A percentile compares a stretch with the other conserved stretches of the same genome.
Evolutionary conservation across 2,329 filamentous ascomycete genomes (phyloP).

Genomic region (Zymoseptoria passerinii): DNA sequence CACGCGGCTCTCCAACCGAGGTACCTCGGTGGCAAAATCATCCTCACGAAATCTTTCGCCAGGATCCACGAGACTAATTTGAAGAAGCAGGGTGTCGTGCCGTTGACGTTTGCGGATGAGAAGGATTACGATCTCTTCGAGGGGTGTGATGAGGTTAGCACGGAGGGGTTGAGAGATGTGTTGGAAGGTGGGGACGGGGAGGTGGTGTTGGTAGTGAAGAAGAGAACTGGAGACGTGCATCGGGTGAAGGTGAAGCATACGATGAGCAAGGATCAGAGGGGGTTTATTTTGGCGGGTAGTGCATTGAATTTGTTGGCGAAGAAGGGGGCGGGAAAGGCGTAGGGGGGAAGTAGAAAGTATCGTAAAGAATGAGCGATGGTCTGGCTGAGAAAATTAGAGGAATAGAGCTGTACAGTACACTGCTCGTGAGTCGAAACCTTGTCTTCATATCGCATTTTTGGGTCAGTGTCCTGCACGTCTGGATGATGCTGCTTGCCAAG

Average conservation of each 20-base stretch:
- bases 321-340: slow-evolving; percentile 36
- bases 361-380: background rate
- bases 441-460: background rate
- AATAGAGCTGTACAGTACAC: background rate
- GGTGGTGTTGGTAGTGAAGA: slow-evolving; percentile 52
- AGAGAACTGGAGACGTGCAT: slow-evolving; percentile 52
- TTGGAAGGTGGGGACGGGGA: slow-evolving; percentile 70
- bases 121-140: slow-evolving; percentile 76
- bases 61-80: slow-evolving; percentile 93
- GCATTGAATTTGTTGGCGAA: slow-evolving; percentile 80
- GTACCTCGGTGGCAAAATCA: slow-evolving; percentile 79
- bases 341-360: background rate
- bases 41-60: slow-evolving; percentile 79
- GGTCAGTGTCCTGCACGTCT: background rate
- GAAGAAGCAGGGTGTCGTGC: slow-evolving; percentile 96
- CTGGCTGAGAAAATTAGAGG: background rate
- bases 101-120: slow-evolving; percentile 82
- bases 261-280: slow-evolving; percentile 80
- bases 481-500: background rate
- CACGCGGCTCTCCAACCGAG: slow-evolving; percentile 84
- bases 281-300: slow-evolving; percentile 86
- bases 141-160: slow-evolving; percentile 75
- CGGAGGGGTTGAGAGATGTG: slow-evolving; percentile 76
- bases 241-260: slow-evolving; percentile 76
- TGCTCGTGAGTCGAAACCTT: background rate